Percentiles rank a stretch among this genome's conserved stretches.
These are phyloP conservation scores for Blastobotrys robertii DNA, from an alignment of 805 yeast genomes.

Conservation along the genomic window DNA sequence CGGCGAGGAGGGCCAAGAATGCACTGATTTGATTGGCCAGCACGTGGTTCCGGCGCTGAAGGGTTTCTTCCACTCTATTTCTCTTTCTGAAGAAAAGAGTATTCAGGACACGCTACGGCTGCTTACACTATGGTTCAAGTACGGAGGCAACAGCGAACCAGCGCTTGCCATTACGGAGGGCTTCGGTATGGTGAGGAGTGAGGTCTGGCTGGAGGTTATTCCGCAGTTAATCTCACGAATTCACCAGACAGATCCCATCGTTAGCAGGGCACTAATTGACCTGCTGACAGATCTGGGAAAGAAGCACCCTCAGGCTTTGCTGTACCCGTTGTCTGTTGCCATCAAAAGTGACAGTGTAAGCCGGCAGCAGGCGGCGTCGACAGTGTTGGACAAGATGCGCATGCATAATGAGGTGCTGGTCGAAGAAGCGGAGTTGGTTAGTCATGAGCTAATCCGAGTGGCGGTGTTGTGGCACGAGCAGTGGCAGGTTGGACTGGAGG, in stretches of 20 bases:
- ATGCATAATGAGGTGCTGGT: constrained; percentile 77
- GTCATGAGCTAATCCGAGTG: constrained; percentile 84
- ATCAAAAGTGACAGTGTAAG: constrained; percentile 85
- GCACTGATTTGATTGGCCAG: constrained; percentile 48
- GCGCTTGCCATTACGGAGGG: constrained; percentile 88
- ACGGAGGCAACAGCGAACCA: constrained; percentile 89
- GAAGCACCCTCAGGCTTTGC: constrained; percentile 94
- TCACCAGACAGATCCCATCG: constrained; percentile 86
- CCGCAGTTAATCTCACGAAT: constrained; percentile 95
- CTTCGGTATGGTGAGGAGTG: constrained; percentile 76
- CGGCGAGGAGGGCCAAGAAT: constrained; percentile 24
- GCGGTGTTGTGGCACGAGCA: constrained; percentile 97
- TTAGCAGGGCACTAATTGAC: constrained; percentile 69
- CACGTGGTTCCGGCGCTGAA: constrained; percentile 94
- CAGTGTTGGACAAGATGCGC: constrained; percentile 87
- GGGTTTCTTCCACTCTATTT: constrained; percentile 92
- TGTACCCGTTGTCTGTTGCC: constrained; percentile 92
- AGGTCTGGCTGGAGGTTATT: constrained; percentile 89
- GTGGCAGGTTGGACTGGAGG: constrained; percentile 97
- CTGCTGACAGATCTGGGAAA: constrained; percentile 80
- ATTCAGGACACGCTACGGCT: constrained; percentile 86
- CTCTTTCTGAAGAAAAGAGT: constrained; percentile 77
- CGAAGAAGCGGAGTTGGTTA: constrained; percentile 89
- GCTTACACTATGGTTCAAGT: constrained; percentile 89
- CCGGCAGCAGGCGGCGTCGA: constrained; percentile 83